Evolutionary conservation across 306 rosid species (phyloP), one percentile per base, ranked within the genome.

Genomic region (Arachis stenosperma): DNA sequence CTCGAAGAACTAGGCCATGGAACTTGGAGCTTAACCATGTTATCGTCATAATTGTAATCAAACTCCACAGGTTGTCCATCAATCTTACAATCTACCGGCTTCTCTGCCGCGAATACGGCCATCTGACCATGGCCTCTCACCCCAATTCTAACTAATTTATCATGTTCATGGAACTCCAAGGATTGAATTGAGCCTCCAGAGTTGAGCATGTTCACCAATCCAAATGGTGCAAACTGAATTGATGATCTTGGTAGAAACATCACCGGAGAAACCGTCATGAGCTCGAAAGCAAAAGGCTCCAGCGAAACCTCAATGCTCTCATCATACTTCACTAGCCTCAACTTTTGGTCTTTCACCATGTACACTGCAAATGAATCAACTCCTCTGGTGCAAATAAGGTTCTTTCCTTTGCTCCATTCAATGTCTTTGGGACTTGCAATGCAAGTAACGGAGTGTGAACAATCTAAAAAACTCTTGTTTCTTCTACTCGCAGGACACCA

Each of bases 121-220:
- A 87, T 83, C 54, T 87, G 91, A 7, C 93, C 97, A 4, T 81
- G 50, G 2, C 96, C 93, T 61, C 59, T 80, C 37, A 75, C 78
- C 59, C 84, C 88, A 70, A 84, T 55, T 69, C 30, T 74, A 1
- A 73, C 89, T 83, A 68, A 62, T 40, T 69, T 65, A 27, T 78
- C 83, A 1, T 70, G 60, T 39, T 81, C 75, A 36, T 82, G 86
- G 30, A 71, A 74, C 65, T 84, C 96, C 9, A 88, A 0, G 0
- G 81, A 83, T 63, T 72, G 60, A 72, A 92, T 70, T 37, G 91
- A 86, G 7, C 89, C 97, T 1, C 96, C 93, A 3, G 88, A 69
- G 78, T 92, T 92, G 0, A 87, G 78, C 96, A 92, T 89, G 81
- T 87, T 92, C 65, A 82, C 85, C 61, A 87, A 70, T 43, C 96